These are phyloP conservation scores for Ogataea ganodermae DNA, from an alignment of 805 yeast species.

Conservation along the genomic window DNA sequence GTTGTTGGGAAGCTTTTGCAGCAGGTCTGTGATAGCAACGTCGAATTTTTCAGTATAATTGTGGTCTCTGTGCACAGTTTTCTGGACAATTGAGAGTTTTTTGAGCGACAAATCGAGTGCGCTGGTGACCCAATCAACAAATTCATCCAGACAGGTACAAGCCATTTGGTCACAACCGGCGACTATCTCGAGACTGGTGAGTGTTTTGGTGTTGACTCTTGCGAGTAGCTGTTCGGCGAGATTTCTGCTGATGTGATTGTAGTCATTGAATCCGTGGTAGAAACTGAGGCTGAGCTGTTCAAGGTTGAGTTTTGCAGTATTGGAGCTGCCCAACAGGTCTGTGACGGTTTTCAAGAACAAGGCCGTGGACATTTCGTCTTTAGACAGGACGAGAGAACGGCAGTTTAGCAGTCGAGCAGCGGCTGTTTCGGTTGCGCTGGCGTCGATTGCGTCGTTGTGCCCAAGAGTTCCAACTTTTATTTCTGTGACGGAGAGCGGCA, in stretches of 20 bases:
- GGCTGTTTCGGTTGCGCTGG: constrained; percentile 4
- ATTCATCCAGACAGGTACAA: constrained; percentile 48
- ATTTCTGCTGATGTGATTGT: constrained; percentile 37
- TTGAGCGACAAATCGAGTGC: constrained; percentile 35
- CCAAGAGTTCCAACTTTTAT: constrained; percentile 20
- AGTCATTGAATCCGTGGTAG: constrained; percentile 48
- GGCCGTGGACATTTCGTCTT: constrained; percentile 31
- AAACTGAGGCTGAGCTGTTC: constrained; percentile 42
- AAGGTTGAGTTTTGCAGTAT: constrained; percentile 24
- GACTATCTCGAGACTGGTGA: constrained; percentile 49
- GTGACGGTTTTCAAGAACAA: constrained; percentile 36
- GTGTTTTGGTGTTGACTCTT: constrained; percentile 28
- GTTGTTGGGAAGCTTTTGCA: constrained; percentile 38
- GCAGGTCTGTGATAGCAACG: constrained; percentile 44
- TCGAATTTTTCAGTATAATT: constrained; percentile 59
- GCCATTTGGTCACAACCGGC: constrained; percentile 53
- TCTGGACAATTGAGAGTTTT: constrained; percentile 39
- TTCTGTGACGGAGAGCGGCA: constrained; percentile 23
- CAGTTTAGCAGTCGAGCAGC: constrained; percentile 8
- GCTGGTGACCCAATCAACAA: constrained; percentile 34
- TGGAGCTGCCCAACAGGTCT: constrained; percentile 10
- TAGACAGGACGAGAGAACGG: constrained; percentile 14
- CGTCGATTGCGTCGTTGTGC: not conserved
- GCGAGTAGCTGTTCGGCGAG: constrained; percentile 35
- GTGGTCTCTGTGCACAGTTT: constrained; percentile 39